Base-by-base conservation (phyloP, 2,329 filamentous ascomycete species). In the Aspergillus novofumigatus region DNA sequence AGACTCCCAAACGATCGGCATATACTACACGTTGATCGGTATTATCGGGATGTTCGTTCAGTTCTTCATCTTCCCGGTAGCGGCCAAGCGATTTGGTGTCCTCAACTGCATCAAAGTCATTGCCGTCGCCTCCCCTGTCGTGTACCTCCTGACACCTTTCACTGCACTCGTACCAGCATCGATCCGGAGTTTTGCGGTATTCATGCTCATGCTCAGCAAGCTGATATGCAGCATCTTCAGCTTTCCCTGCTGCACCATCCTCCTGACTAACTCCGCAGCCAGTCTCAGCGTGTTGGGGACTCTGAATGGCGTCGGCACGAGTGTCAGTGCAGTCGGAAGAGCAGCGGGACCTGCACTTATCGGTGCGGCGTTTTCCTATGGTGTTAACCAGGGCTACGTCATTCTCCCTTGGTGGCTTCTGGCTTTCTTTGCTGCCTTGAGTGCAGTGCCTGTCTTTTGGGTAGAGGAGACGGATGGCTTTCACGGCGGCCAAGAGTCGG, bases 301-400 rank as follows among this genome's bases (percentile, higher is more conserved):
- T 0, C 77, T 97, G 55, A 97, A 97, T 68, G 94, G 93, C 2
- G 86, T 96, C 59, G 92, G 91, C 0, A 96, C 92, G 0, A 89
- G 88, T 55, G 85, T 92, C 35, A 88, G 87, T 62, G 92, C 90
- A 0, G 73, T 97, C 4, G 93, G 92, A 1, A 80, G 92, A 51
- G 92, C 91, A 0, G 67, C 83, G 0, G 94, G 94, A 0, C 93
- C 94, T 0, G 89, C 90, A 0, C 72, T 88, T 35, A 83, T 86
- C 0, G 93, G 93, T 0, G 76, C 80, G 1, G 79, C 86, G 0
- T 97, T 96, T 68, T 88, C 86, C 0, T 85, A 84, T 76, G 93
- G 93, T 1, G 85, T 91, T 1, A 84, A 89, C 65, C 77, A 81
- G 29, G 90, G 90, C 0, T 93, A 91, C 69, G 81, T 94, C 29